phyloP scores from a whole-genome alignment of 495 filamentous ascomycete genomes.

The Staphylotrichum tortipilum region DNA sequence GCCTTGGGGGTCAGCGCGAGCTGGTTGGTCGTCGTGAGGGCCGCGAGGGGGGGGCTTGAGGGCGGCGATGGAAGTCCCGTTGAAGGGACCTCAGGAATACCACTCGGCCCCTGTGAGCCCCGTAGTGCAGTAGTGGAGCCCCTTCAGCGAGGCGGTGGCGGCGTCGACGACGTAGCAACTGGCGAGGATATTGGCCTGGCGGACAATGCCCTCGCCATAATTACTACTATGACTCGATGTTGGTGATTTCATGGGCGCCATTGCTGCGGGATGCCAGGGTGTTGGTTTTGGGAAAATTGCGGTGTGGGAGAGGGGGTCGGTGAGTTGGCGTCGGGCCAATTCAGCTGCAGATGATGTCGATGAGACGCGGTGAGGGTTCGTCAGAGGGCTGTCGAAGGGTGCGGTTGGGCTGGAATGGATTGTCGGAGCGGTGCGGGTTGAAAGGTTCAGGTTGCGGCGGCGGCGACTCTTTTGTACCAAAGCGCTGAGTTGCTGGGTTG shows the following conservation, averaged over 20 bases:
- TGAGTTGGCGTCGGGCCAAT: not conserved
- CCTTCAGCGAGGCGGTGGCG: conserved; percentile 44
- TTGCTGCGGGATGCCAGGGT: conserved; percentile 36
- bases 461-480: no score
- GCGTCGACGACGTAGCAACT: conserved; percentile 71
- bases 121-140: conserved; percentile 93
- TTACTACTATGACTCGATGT: conserved; percentile 62
- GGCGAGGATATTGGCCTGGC: conserved; percentile 63
- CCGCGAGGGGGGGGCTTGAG: conserved; percentile 75
- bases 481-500: not conserved
- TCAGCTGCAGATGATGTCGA: not conserved
- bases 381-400: no score
- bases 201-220: conserved; percentile 49
- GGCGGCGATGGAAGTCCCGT: conserved; percentile 63
- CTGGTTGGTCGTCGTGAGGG: conserved; percentile 50
- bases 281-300: conserved; percentile 3
- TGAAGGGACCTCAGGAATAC: conserved; percentile 93
- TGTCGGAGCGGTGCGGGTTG: no score
- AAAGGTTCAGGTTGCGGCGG: no score
- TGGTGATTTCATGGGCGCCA: conserved; percentile 56
- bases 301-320: not conserved
- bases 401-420: no score
- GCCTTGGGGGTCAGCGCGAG: conserved; percentile 49
- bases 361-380: no score
- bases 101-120: conserved; percentile 70